Percentiles rank a stretch among this genome's conserved stretches.
phyloP scores from a whole-genome alignment of 495 filamentous ascomycete genomes.

The Tuber calosporum region DNA sequence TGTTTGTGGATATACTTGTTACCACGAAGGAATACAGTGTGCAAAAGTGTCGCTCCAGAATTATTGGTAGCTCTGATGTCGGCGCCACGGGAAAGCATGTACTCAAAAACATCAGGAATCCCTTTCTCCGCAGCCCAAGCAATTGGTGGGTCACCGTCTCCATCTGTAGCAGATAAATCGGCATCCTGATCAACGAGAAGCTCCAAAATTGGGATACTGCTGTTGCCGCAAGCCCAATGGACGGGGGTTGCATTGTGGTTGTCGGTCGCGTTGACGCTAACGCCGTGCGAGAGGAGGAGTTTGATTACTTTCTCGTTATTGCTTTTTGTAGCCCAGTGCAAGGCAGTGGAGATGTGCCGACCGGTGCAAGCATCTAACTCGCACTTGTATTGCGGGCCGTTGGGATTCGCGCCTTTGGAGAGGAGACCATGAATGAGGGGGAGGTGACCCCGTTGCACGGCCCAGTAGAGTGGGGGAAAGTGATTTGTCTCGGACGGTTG shows the following conservation, averaged over 20 bases:
- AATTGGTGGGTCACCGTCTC: not conserved
- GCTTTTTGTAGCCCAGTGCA: constrained; percentile 19
- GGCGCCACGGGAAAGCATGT: constrained; percentile 2
- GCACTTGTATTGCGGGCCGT: not conserved
- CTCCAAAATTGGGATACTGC: not conserved
- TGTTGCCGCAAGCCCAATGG: constrained; percentile 21
- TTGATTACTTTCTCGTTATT: not conserved
- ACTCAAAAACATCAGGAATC: not conserved
- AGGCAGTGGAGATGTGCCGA: constrained; percentile 12
- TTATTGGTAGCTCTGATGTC: not conserved
- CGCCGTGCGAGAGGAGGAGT: not conserved
- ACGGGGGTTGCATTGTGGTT: constrained; percentile 13
- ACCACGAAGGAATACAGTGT: not conserved
- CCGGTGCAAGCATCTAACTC: not conserved
- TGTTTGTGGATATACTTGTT: not conserved
- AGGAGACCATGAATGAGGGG: constrained; percentile 1
- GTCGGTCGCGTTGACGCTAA: constrained; percentile 12
- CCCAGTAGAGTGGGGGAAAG: constrained; percentile 15
- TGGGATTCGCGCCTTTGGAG: constrained; percentile 4
- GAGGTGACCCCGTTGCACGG: constrained; percentile 3
- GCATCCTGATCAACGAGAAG: constrained; percentile 5
- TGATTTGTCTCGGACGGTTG: constrained; percentile 6
- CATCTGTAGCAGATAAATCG: not conserved
- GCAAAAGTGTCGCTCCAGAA: not conserved
- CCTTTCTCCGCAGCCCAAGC: constrained; percentile 1